These are phyloP conservation scores for Cytidiella melzeri DNA, from an alignment of 768 basidiomycete species.

Conservation along the genomic window DNA sequence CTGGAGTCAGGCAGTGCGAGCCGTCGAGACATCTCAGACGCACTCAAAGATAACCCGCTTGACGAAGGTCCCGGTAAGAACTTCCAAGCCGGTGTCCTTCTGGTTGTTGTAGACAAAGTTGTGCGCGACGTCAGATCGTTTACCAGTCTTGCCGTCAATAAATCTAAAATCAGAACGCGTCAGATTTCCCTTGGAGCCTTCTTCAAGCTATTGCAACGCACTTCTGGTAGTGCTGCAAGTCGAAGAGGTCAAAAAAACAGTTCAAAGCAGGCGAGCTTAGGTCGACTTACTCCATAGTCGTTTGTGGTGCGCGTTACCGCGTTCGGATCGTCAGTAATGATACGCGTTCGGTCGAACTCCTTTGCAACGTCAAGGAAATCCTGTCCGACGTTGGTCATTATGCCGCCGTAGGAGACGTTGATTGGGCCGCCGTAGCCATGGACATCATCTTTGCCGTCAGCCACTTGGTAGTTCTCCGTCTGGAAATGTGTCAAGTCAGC, in stretches of 20 bases:
- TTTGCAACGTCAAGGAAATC: slow-evolving; percentile 24
- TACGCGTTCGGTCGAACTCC: slow-evolving; percentile 17
- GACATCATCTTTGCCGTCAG: slow-evolving; percentile 21
- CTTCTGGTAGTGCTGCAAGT: slow-evolving; percentile 2
- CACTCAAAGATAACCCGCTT: slow-evolving; percentile 34
- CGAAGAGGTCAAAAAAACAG: background rate
- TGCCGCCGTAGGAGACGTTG: slow-evolving; percentile 25
- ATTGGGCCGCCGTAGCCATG: slow-evolving; percentile 47
- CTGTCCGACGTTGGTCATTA: slow-evolving; percentile 16
- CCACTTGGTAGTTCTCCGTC: slow-evolving; percentile 35
- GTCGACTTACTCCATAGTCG: slow-evolving; percentile 20
- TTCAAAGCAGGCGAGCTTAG: background rate
- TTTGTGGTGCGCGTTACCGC: slow-evolving; percentile 20
- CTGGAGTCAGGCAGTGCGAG: background rate
- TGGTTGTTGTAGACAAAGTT: slow-evolving; percentile 30
- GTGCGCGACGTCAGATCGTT: slow-evolving; percentile 51
- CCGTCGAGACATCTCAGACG: background rate
- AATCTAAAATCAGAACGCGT: slow-evolving; percentile 36
- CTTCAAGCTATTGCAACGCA: background rate
- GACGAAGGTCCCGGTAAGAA: slow-evolving; percentile 30
- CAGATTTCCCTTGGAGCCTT: background rate
- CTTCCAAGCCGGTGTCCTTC: slow-evolving; percentile 20
- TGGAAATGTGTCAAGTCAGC: slow-evolving; percentile 21
- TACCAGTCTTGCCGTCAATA: slow-evolving; percentile 44
- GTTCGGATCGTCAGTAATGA: slow-evolving; percentile 18